Base-by-base conservation (phyloP, 1,284 basidiomycete genomes). In the Chondrostereum purpureum region DNA sequence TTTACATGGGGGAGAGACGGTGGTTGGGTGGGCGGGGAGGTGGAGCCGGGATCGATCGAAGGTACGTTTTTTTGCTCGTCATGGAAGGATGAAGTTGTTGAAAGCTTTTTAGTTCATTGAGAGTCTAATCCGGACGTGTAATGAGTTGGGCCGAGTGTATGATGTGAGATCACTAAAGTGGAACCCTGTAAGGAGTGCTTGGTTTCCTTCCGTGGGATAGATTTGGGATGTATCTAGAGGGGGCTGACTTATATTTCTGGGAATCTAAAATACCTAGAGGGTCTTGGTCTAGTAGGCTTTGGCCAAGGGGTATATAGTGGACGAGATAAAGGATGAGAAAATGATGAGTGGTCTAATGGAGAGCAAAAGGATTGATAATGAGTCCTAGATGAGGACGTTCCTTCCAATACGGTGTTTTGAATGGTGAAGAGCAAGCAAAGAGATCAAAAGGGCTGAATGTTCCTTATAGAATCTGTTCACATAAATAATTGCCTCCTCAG, bases 171-270 rank as follows among this genome's bases (percentile, higher is more conserved):
- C 45, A 12, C 50, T 75, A 50, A 61, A 50, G 19, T 75, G 72
- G 72, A 64, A 72, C 53, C 58, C 64, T 0, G 57, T 59, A 13
- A 53, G 62, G 4, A 67, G 73, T 52, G 70, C 70, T 1, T 75
- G 72, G 73, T 71, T 75, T 24, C 43, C 43, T 2, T 14, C 39
- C 13, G 5, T 44, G 6, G 16, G 31, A 34, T 12, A 34, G 12
- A 42, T 14, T 39, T 31, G 27, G 27, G 27, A n/a, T n/a, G n/a
- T 31, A 31, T 31, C 8, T 8, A 31, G 8, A 8, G n/a, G 27
- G n/a, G n/a, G n/a, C n/a, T n/a, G n/a, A n/a, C n/a, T n/a, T 31
- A 31, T 31, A 31, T 31, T 31, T 31, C 8, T 31, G 27, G 27
- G 27, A 8, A 31, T 31, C 8, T 31, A n/a, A 8, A 31, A 31